phyloP scores from a whole-genome alignment of 139 green algal species.

The Nannochloris sp. region DNA sequence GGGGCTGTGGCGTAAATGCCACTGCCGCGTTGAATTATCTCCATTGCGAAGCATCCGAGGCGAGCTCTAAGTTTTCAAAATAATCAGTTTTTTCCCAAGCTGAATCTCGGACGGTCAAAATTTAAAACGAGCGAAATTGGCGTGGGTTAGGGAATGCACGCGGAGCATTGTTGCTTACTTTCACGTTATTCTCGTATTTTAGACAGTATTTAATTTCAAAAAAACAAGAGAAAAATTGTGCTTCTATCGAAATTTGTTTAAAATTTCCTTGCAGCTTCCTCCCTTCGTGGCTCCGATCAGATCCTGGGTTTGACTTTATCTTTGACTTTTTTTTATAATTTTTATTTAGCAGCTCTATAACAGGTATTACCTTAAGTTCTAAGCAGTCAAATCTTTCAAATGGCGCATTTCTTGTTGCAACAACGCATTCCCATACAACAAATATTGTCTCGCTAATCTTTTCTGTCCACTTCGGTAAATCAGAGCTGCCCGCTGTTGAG shows the following conservation, averaged over 20 bases:
- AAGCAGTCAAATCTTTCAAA: conserved; percentile 12
- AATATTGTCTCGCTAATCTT: conserved; percentile 48
- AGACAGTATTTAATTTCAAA: too few species aligned
- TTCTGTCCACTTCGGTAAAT: conserved; percentile 73
- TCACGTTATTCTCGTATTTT: too few species aligned
- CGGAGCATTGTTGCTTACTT: too few species aligned
- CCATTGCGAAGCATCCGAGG: too few species aligned
- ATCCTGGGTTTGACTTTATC: neutral
- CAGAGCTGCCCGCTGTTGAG: conserved; percentile 35
- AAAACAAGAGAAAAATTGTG: neutral
- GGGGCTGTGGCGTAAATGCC: too few species aligned
- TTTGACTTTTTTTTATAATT: neutral
- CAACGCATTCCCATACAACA: conserved; percentile 34
- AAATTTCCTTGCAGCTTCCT: neutral
- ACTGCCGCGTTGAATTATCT: too few species aligned
- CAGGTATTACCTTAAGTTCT: neutral
- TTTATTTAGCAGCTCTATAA: neutral
- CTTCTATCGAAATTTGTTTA: neutral
- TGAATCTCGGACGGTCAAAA: too few species aligned
- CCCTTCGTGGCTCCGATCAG: neutral
- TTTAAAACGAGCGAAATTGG: too few species aligned
- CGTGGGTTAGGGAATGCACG: too few species aligned
- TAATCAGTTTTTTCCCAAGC: too few species aligned
- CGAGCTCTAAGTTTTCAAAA: too few species aligned
- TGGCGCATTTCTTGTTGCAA: conserved; percentile 41